phyloP scores from a whole-genome alignment of 345 rosid genomes.

The Reutealis trisperma region DNA sequence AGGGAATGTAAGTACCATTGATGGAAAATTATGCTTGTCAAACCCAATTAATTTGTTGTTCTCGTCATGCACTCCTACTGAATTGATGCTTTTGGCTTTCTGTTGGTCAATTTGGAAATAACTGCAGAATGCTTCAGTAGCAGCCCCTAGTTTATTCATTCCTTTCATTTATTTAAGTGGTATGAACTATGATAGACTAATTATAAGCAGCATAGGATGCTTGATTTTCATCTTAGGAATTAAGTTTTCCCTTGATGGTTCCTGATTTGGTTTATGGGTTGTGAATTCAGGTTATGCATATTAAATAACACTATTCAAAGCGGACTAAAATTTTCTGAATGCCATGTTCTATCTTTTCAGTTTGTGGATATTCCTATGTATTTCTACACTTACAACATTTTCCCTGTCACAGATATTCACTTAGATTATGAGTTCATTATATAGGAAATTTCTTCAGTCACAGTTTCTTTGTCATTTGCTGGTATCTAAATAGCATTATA shows the following conservation, averaged over 20 bases:
- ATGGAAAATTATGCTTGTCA: constrained; percentile 6
- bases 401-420: no score
- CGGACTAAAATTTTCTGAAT: no score
- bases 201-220: background rate
- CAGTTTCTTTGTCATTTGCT: no score
- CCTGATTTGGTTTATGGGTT: background rate
- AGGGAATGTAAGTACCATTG: constrained; percentile 57
- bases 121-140: background rate
- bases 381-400: background rate
- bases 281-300: no score
- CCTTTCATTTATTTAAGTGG: background rate
- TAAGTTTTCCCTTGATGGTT: background rate
- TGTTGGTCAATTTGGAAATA: background rate
- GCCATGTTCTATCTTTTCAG: background rate
- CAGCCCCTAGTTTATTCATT: background rate
- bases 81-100: background rate
- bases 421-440: no score
- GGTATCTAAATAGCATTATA: no score
- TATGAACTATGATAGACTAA: background rate
- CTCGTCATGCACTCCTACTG: background rate
- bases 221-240: background rate
- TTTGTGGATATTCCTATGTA: background rate
- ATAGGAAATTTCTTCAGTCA: no score
- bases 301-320: no score
- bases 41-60: background rate